phyloP scores from a whole-genome alignment of 139 green algal genomes.

The Cymbomonas tetramitiformis region DNA sequence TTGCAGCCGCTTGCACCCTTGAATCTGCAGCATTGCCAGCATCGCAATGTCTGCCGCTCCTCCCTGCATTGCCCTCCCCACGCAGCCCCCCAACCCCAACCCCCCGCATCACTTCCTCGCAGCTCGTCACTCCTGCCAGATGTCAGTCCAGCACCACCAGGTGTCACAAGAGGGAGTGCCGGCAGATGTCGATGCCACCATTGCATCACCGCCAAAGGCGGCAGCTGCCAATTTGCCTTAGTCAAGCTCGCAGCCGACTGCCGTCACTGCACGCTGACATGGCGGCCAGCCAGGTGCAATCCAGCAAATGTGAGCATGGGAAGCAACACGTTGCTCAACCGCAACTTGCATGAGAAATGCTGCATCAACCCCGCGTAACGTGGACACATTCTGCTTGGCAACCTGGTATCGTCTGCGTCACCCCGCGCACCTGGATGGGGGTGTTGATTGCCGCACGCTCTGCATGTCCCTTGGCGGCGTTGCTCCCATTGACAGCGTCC shows the following conservation, averaged over 20 bases:
- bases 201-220: too few species aligned
- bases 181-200: too few species aligned
- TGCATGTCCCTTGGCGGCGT: slow-evolving; percentile 14
- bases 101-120: slow-evolving; percentile 16
- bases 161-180: neutral
- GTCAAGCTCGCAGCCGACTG: too few species aligned
- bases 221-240: too few species aligned
- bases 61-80: slow-evolving; percentile 96
- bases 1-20: slow-evolving; percentile 37
- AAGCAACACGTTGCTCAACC: too few species aligned
- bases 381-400: too few species aligned
- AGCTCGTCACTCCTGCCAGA: slow-evolving; percentile 26
- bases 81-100: slow-evolving; percentile 60
- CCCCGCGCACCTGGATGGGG: slow-evolving; percentile 55
- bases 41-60: slow-evolving; percentile 81
- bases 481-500: too few species aligned
- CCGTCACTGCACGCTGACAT: too few species aligned
- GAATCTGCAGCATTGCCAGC: slow-evolving; percentile 82
- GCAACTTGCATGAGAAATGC: neutral
- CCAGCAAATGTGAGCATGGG: too few species aligned
- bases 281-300: neutral
- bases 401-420: neutral
- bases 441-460: slow-evolving; percentile 92
- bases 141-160: slow-evolving; percentile 11
- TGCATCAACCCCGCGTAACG: too few species aligned